Percentiles rank a stretch among this genome's conserved stretches.
These are phyloP conservation scores for Tuber umbilicatum DNA, from an alignment of 495 filamentous ascomycete species.

Conservation along the genomic window DNA sequence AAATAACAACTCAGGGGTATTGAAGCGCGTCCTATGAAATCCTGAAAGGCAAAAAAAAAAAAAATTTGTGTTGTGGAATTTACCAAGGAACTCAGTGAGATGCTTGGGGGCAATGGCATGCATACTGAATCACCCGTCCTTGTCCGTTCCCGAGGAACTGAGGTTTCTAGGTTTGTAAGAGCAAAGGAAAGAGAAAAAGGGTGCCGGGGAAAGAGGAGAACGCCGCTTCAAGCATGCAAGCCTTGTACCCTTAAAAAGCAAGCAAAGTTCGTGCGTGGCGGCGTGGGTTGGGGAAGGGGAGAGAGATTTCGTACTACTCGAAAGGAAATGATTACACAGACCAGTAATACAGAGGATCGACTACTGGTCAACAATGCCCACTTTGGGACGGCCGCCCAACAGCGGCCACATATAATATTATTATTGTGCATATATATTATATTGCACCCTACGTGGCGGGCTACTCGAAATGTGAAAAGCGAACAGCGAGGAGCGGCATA, in stretches of 20 bases:
- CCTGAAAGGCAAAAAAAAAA: background rate
- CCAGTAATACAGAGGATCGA: background rate
- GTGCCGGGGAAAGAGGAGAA: background rate
- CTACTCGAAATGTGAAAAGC: background rate
- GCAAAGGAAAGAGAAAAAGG: background rate
- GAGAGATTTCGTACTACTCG: background rate
- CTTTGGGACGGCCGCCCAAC: background rate
- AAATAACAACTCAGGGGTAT: too few relatives aligned
- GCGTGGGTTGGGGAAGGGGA: background rate
- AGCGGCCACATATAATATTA: too few relatives aligned
- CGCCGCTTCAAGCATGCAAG: background rate
- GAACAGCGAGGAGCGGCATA: background rate
- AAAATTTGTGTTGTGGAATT: background rate
- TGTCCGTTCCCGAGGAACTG: background rate
- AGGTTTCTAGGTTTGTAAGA: background rate
- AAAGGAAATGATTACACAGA: background rate
- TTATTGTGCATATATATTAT: background rate
- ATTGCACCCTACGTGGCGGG: background rate
- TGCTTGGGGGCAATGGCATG: background rate
- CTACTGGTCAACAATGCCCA: background rate
- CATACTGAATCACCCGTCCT: background rate
- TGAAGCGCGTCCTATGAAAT: background rate
- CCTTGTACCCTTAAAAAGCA: background rate
- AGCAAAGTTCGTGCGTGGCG: background rate
- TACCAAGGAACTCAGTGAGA: background rate